These are phyloP conservation scores for Boletus insuetus DNA, from an alignment of 768 basidiomycete species.

Conservation along the genomic window DNA sequence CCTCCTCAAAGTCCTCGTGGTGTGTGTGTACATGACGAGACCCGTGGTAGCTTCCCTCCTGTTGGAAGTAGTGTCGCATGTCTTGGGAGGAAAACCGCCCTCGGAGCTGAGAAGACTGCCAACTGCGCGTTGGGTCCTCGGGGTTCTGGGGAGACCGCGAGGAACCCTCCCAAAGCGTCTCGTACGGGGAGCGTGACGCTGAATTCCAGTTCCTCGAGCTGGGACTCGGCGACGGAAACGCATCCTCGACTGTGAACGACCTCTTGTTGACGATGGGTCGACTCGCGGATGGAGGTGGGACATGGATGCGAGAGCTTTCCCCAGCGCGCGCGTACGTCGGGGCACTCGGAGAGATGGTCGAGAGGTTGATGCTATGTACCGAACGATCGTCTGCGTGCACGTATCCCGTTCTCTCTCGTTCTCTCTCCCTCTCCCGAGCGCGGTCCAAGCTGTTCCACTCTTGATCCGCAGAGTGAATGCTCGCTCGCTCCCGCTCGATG, in stretches of 20 bases:
- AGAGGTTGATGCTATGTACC: slow-evolving; percentile 1
- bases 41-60: slow-evolving; percentile 13
- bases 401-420: slow-evolving; percentile 19
- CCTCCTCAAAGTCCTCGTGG: slow-evolving; percentile 30
- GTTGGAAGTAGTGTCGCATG: slow-evolving; percentile 26
- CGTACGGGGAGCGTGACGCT: slow-evolving; percentile 24
- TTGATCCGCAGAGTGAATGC: slow-evolving; percentile 27
- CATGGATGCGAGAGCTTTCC: slow-evolving; percentile 15
- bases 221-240: slow-evolving; percentile 19
- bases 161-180: slow-evolving; percentile 27
- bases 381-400: slow-evolving; percentile 25
- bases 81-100: slow-evolving; percentile 31
- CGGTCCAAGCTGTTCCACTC: slow-evolving; percentile 28
- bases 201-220: slow-evolving; percentile 21
- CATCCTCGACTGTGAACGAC: slow-evolving; percentile 28
- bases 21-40: slow-evolving; percentile 25
- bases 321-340: slow-evolving; percentile 10
- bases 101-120: slow-evolving; percentile 29
- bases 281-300: slow-evolving; percentile 29
- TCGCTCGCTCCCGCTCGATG: slow-evolving; percentile 26
- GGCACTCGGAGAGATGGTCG: slow-evolving; percentile 16
- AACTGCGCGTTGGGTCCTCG: slow-evolving; percentile 29
- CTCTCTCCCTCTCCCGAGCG: slow-evolving; percentile 23
- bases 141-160: slow-evolving; percentile 31
- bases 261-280: slow-evolving; percentile 31